Conservation (phyloP, 495 filamentous ascomycete species). For the Corynascus novoguineensis region DNA sequence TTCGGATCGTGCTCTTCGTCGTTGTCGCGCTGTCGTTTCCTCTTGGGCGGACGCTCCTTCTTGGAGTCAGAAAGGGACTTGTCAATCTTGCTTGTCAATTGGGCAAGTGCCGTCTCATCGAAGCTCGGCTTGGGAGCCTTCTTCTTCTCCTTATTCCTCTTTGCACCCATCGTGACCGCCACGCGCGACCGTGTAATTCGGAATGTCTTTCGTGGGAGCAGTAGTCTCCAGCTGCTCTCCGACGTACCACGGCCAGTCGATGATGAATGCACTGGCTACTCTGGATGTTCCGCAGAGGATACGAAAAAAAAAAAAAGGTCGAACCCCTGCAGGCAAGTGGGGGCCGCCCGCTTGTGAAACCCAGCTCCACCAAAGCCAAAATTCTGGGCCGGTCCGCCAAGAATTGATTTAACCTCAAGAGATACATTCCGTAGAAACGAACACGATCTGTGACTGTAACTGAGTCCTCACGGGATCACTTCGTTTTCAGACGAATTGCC, state of each 20-base stretch:
- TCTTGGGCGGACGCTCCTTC: slow-evolving; percentile 36
- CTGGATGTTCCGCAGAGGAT: no score
- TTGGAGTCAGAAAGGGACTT: slow-evolving; percentile 35
- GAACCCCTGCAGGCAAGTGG: background rate
- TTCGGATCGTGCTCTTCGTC: slow-evolving; percentile 41
- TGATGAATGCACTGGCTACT: no score
- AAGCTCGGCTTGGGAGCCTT: slow-evolving; percentile 41
- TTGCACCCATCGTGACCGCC: slow-evolving; percentile 21
- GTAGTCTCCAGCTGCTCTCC: no score
- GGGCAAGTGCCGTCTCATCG: slow-evolving; percentile 56
- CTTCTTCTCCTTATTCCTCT: slow-evolving; percentile 21
- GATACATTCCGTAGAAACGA: no score
- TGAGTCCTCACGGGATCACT: no score
- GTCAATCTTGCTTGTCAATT: slow-evolving; percentile 62
- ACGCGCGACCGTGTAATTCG: background rate
- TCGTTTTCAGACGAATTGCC: no score
- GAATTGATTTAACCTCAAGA: no score
- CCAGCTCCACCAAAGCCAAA: slow-evolving; percentile 2
- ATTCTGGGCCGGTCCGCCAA: background rate
- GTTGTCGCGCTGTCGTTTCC: slow-evolving; percentile 37
- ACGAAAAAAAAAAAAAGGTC: background rate
- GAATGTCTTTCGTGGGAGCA: background rate
- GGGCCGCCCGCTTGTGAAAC: background rate
- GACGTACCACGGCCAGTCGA: no score
- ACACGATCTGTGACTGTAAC: no score